Percentiles rank a stretch among this genome's conserved stretches.
These are phyloP conservation scores for Geotrichum klebahnii DNA, from an alignment of 1,139 yeast species.

Conservation along the genomic window DNA sequence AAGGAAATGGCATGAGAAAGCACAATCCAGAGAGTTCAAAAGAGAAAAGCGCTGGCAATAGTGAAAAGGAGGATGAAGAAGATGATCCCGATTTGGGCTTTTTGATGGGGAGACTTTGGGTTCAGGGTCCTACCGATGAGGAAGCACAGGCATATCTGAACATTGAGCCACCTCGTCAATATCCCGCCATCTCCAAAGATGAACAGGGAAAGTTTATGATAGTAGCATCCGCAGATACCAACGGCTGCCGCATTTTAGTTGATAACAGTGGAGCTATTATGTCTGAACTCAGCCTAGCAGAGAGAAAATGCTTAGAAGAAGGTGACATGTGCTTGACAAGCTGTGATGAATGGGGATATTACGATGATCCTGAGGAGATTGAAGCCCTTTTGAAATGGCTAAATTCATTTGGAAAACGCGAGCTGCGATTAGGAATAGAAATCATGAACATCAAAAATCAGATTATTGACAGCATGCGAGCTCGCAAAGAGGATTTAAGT, in stretches of 20 bases:
- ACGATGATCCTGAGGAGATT: conserved; percentile 59
- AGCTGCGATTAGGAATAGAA: conserved; percentile 63
- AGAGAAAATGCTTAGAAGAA: conserved; percentile 69
- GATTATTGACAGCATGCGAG: conserved; percentile 53
- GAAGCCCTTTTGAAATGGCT: conserved; percentile 61
- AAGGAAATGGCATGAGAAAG: conserved; percentile 59
- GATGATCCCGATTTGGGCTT: conserved; percentile 49
- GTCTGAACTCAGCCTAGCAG: conserved; percentile 33
- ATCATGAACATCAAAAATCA: conserved; percentile 47
- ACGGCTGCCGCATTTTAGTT: conserved; percentile 27
- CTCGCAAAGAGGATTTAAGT: conserved; percentile 49
- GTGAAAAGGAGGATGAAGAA: conserved; percentile 37
- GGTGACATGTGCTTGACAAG: conserved; percentile 51
- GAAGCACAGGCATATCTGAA: conserved; percentile 50
- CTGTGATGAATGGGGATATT: conserved; percentile 64
- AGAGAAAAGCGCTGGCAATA: conserved; percentile 31
- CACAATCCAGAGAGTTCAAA: conserved; percentile 41
- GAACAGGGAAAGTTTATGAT: conserved; percentile 21
- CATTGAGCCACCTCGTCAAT: conserved; percentile 26
- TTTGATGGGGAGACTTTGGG: conserved; percentile 84
- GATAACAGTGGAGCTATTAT: conserved; percentile 29
- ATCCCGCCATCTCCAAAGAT: conserved; percentile 20
- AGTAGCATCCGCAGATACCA: conserved; percentile 23
- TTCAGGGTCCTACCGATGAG: conserved; percentile 81
- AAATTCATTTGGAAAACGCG: conserved; percentile 73